phyloP scores from a whole-genome alignment of 306 rosid genomes.

The Fagus crenata region DNA sequence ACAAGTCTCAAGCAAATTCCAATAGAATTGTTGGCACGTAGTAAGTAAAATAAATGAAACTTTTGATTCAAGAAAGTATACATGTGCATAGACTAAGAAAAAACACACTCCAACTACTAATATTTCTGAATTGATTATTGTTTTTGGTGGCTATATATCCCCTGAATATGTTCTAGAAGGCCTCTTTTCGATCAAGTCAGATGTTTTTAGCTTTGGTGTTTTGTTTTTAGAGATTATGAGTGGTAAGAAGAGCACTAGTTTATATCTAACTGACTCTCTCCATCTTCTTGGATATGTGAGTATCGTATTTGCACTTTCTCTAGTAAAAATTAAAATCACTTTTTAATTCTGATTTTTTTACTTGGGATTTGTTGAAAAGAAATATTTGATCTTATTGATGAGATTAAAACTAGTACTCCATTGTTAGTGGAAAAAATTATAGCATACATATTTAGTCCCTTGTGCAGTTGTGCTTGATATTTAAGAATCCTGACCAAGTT shows the following conservation, averaged over 20 bases:
- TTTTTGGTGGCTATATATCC: slow-evolving; percentile 28
- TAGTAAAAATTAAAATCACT: not conserved
- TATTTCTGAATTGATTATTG: not conserved
- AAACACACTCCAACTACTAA: not conserved
- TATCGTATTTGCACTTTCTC: too few relatives aligned
- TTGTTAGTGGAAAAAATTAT: too few relatives aligned
- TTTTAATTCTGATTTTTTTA: too few relatives aligned
- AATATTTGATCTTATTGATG: too few relatives aligned
- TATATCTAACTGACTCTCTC: slow-evolving; percentile 26
- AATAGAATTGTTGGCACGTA: slow-evolving; percentile 39
- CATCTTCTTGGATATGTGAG: slow-evolving; percentile 45
- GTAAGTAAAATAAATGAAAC: slow-evolving; percentile 23
- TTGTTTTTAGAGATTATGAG: slow-evolving; percentile 37
- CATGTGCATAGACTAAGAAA: not conserved
- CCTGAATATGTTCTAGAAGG: slow-evolving; percentile 42
- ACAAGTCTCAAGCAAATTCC: slow-evolving; percentile 37
- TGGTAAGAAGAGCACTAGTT: slow-evolving; percentile 41
- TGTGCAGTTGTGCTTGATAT: not conserved
- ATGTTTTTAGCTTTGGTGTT: slow-evolving; percentile 39
- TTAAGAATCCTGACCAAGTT: not conserved
- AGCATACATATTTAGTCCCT: not conserved
- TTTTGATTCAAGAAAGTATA: not conserved
- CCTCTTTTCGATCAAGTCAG: slow-evolving; percentile 26
- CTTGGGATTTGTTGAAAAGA: too few relatives aligned
- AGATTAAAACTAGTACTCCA: too few relatives aligned